phyloP scores from a whole-genome alignment of 768 basidiomycete genomes.

The Boletus rufocinnamomeus region DNA sequence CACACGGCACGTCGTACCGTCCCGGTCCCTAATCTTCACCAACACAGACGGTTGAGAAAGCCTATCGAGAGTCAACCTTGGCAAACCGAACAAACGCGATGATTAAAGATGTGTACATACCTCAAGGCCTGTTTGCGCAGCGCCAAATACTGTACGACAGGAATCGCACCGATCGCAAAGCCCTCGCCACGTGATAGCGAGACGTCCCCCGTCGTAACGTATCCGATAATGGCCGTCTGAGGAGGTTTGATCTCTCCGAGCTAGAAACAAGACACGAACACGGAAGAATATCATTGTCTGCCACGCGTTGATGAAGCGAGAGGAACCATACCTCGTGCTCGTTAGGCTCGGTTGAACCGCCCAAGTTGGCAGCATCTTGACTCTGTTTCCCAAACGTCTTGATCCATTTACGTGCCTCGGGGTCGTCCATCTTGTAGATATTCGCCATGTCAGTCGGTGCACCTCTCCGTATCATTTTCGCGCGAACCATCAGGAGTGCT shows the following conservation, averaged over 20 bases:
- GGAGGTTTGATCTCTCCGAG: conserved; percentile 46
- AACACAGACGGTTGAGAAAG: conserved; percentile 39
- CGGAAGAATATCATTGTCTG: not conserved
- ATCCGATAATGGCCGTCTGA: conserved; percentile 63
- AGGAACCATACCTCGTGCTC: conserved; percentile 32
- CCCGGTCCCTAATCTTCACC: conserved; percentile 66
- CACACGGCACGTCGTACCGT: conserved; percentile 53
- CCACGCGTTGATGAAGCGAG: not conserved
- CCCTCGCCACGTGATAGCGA: conserved; percentile 80
- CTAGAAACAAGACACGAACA: conserved; percentile 33
- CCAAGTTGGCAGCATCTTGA: conserved; percentile 14
- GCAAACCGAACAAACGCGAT: not conserved
- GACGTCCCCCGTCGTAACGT: conserved; percentile 80
- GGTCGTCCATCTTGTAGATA: conserved; percentile 65
- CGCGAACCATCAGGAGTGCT: conserved; percentile 67
- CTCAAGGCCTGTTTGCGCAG: conserved; percentile 51
- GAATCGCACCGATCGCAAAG: conserved; percentile 73
- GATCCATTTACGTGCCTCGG: conserved; percentile 52
- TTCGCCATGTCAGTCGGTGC: conserved; percentile 72
- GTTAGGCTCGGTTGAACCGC: conserved; percentile 21
- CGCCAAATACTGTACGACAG: conserved; percentile 53
- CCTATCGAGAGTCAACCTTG: conserved; percentile 10
- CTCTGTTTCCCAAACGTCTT: conserved; percentile 31
- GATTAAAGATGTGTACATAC: conserved; percentile 20
- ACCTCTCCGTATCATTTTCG: conserved; percentile 67